phyloP scores from a whole-genome alignment of 768 basidiomycete species.

The Suillus plorans region DNA sequence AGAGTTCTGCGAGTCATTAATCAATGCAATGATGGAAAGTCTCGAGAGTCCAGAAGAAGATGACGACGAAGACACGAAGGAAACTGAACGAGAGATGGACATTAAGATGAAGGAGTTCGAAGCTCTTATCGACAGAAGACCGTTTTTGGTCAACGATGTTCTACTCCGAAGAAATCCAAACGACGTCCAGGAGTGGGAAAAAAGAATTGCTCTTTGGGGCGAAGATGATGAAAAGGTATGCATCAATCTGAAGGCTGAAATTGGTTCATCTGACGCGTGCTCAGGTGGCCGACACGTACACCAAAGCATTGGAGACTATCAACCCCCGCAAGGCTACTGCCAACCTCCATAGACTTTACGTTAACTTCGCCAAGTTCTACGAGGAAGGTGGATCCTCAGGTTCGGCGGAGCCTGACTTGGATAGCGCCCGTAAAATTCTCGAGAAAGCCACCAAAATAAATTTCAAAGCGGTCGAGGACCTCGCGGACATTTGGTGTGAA shows the following conservation, averaged over 20 bases:
- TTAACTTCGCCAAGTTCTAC: conserved; percentile 97
- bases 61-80: conserved; percentile 68
- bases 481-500: conserved; percentile 99
- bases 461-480: conserved; percentile 94
- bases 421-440: conserved; percentile 86
- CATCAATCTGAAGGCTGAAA: not conserved
- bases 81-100: conserved; percentile 84
- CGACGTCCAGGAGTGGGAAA: conserved; percentile 99
- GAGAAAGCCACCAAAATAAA: conserved; percentile 91
- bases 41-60: conserved; percentile 77
- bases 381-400: conserved; percentile 89
- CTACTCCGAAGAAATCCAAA: conserved; percentile 90
- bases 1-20: conserved; percentile 89
- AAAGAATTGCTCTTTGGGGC: conserved; percentile 89
- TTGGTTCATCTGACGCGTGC: conserved; percentile 6
- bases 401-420: conserved; percentile 77
- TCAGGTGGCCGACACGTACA: conserved; percentile 92
- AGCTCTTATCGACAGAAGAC: conserved; percentile 89
- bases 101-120: conserved; percentile 90
- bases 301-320: conserved; percentile 83
- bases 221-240: conserved; percentile 89
- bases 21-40: conserved; percentile 86
- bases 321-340: conserved; percentile 87
- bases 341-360: conserved; percentile 84
- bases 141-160: conserved; percentile 96